Evolutionary conservation across 2,329 filamentous ascomycete genomes (phyloP).

Genomic region (Hymenoscyphus fructigenus): DNA sequence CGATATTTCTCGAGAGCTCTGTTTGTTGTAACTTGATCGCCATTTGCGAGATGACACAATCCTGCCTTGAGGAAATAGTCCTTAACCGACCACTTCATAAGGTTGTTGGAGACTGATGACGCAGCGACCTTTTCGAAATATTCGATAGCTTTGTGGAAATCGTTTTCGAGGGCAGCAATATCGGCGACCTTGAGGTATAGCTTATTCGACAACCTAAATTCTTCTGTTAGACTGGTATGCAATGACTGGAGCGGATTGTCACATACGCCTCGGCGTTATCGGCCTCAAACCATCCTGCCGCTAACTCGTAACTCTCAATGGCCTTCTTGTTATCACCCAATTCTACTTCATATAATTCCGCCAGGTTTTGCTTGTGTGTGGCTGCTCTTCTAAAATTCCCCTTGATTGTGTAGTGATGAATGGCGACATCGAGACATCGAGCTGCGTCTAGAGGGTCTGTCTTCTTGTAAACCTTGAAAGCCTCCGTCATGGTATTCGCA

Average conservation of each 20-base stretch:
- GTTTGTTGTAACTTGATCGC: slow-evolving; percentile 74
- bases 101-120: slow-evolving; percentile 78
- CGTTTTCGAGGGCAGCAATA: slow-evolving; percentile 73
- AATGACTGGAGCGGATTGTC: background rate
- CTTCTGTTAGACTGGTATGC: slow-evolving; percentile 14
- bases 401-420: slow-evolving; percentile 82
- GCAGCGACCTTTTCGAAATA: slow-evolving; percentile 82
- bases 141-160: slow-evolving; percentile 81
- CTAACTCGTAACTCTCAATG: slow-evolving; percentile 78
- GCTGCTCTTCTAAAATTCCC: slow-evolving; percentile 91
- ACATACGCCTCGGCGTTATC: slow-evolving; percentile 81
- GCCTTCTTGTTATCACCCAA: slow-evolving; percentile 76
- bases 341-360: slow-evolving; percentile 81
- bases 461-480: slow-evolving; percentile 93
- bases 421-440: slow-evolving; percentile 74
- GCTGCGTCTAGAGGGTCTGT: slow-evolving; percentile 80
- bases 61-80: slow-evolving; percentile 94
- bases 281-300: slow-evolving; percentile 84
- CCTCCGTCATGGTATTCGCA: slow-evolving; percentile 83
- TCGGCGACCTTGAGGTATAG: slow-evolving; percentile 91
- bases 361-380: slow-evolving; percentile 84
- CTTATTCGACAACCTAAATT: slow-evolving; percentile 78
- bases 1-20: slow-evolving; percentile 80
- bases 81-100: slow-evolving; percentile 93
- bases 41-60: slow-evolving; percentile 76